Base-by-base conservation (phyloP, 2,329 filamentous ascomycete genomes). In the Myriosclerotinia scirpicola region DNA sequence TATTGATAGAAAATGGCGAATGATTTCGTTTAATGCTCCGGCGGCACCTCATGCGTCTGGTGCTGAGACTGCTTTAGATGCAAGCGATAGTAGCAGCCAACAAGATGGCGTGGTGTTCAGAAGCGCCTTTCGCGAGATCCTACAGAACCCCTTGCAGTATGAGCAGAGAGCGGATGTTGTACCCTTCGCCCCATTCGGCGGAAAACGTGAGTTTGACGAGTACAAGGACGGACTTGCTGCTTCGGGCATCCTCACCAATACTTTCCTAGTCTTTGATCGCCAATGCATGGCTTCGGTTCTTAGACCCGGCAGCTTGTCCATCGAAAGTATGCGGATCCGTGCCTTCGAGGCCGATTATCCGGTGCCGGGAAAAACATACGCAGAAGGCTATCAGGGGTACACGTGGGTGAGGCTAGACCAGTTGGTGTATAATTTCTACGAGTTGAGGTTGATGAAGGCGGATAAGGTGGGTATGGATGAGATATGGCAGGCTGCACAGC, bases 341-440 rank as follows among this genome's bases (percentile, higher is more conserved):
- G 46, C 46, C 7, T 61, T 61, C 20, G 46, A 61, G n/a, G 46
- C 34, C 20, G 46, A 52, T 17, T 61, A 36, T 53, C 46, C 59
- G 15, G 20, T 61, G 1, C 44, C 34, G 2, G 46, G n/a, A 40
- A 61, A 61, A 26, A 30, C 0, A 38, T 61, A 53, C 15, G 7
- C 20, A 48, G 46, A 61, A 50, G 46, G 58, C 0, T 61, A 61
- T 52, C 17, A 61, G 20, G 46, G n/a, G 17, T 52, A 61, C 3
- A 53, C 14, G 3, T 61, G n/a, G 14, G 46, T 61, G 12, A 61
- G 46, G 2, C 34, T 40, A 20, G 46, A 61, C 34, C 34, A 61
- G n/a, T 38, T 42, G n/a, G 55, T 68, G 7, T 65, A 61, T 40
- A 58, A 65, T 26, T 68, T 68, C 26, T 68, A 67, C 46, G 52